Evolutionary conservation across 768 basidiomycete genomes (phyloP).

Genomic region (Porphyrellus cyaneotinctus): DNA sequence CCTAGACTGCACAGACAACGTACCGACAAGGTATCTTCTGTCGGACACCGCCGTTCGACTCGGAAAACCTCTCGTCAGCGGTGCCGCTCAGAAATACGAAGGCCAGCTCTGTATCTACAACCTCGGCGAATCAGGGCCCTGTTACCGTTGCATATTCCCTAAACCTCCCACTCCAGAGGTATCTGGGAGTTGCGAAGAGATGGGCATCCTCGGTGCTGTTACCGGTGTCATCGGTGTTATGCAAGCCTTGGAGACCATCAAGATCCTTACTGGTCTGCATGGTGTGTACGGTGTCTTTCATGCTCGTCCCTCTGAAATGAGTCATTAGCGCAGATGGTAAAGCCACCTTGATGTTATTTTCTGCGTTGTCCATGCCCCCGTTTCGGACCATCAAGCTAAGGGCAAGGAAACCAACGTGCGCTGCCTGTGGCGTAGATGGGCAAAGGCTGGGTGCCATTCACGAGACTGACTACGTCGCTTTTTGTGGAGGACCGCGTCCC

Average conservation of each 20-base stretch:
- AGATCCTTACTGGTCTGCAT: conserved; percentile 64
- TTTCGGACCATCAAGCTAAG: conserved; percentile 86
- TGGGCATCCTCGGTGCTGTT: conserved; percentile 83
- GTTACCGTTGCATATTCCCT: conserved; percentile 93
- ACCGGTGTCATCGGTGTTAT: conserved; percentile 87
- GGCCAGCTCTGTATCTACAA: conserved; percentile 81
- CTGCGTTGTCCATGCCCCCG: conserved; percentile 61
- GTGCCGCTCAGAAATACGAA: conserved; percentile 85
- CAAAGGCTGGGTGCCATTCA: conserved; percentile 44
- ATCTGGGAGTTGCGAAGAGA: conserved; percentile 79
- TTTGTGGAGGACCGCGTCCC: conserved; percentile 72
- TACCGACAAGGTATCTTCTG: conserved; percentile 86
- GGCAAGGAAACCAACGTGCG: conserved; percentile 62
- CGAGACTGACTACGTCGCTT: conserved; percentile 74
- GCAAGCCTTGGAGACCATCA: conserved; percentile 87
- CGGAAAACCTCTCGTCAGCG: conserved; percentile 81
- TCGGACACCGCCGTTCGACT: conserved; percentile 80
- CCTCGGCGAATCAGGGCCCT: conserved; percentile 66
- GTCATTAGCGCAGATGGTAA: conserved; percentile 42
- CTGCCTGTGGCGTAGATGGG: conserved; percentile 63
- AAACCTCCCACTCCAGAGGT: conserved; percentile 61
- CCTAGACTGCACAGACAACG: conserved; percentile 94
- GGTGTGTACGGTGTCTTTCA: conserved; percentile 37
- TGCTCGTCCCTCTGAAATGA: conserved; percentile 1
- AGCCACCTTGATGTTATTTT: conserved; percentile 69